Conservation (phyloP, 2,329 filamentous ascomycete genomes). For the Aspergillus awamori region DNA sequence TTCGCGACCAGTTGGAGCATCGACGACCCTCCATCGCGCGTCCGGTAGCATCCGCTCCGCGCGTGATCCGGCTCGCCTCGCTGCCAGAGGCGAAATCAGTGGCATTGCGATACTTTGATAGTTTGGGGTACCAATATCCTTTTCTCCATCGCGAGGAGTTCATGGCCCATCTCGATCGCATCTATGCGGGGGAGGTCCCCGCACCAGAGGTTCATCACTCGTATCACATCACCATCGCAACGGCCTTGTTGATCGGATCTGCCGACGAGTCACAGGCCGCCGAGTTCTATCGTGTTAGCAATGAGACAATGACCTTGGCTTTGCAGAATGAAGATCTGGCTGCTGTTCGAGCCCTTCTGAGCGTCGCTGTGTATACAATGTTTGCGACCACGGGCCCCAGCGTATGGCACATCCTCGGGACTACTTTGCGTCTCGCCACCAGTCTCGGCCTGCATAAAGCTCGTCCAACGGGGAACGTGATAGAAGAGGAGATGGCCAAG, state of each 20-base stretch:
- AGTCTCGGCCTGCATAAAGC: slow-evolving; percentile 43
- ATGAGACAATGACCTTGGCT: slow-evolving; percentile 37
- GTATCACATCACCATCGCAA: slow-evolving; percentile 44
- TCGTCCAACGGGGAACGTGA: slow-evolving; percentile 29
- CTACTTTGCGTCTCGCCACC: slow-evolving; percentile 40
- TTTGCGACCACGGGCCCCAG: slow-evolving; percentile 43
- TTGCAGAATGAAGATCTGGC: slow-evolving; percentile 44
- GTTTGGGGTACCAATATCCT: slow-evolving; percentile 44
- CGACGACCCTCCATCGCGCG: slow-evolving; percentile 39
- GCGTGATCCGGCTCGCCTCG: slow-evolving; percentile 38
- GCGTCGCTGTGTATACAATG: slow-evolving; percentile 42
- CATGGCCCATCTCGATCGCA: slow-evolving; percentile 35
- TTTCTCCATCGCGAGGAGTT: slow-evolving; percentile 41
- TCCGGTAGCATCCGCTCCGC: slow-evolving; percentile 33
- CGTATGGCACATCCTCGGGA: slow-evolving; percentile 45
- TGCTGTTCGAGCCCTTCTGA: slow-evolving; percentile 40
- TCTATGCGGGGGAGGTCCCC: slow-evolving; percentile 39
- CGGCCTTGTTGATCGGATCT: slow-evolving; percentile 38
- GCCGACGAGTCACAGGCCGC: slow-evolving; percentile 34
- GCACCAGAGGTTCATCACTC: slow-evolving; percentile 38
- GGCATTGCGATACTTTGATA: slow-evolving; percentile 40
- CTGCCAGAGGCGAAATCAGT: slow-evolving; percentile 40
- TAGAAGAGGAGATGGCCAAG: slow-evolving; percentile 45
- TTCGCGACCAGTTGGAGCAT: slow-evolving; percentile 44
- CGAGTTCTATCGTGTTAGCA: slow-evolving; percentile 41